These are phyloP conservation scores for Entomortierella beljakovae DNA, from an alignment of 192 early-diverging fungal species.

Conservation along the genomic window DNA sequence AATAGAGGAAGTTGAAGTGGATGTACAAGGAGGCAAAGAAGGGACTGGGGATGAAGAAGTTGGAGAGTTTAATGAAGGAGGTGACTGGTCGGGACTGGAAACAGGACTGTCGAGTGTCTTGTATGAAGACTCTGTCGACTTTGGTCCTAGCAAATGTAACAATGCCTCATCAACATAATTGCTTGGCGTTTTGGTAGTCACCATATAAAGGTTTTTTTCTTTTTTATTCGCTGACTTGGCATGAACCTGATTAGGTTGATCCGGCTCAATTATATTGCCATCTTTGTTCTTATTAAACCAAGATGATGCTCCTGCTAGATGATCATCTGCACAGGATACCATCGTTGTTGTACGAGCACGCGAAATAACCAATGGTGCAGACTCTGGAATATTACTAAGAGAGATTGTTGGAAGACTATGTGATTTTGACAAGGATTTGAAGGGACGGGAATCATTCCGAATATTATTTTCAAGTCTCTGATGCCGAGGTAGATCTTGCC, in stretches of 20 bases:
- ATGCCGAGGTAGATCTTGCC: neutral
- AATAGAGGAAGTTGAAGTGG: neutral
- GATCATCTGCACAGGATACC: neutral
- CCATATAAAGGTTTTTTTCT: neutral
- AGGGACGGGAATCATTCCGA: neutral
- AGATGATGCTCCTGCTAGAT: neutral
- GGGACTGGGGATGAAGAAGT: neutral
- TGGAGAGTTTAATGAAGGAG: neutral
- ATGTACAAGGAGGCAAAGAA: slow-evolving; percentile 1
- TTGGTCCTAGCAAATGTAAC: neutral
- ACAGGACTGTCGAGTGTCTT: neutral
- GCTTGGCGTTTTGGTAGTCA: neutral
- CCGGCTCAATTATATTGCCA: neutral
- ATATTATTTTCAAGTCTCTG: neutral
- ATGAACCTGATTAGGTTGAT: slow-evolving; percentile 5
- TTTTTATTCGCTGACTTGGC: no score
- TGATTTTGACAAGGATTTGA: slow-evolving; percentile 5
- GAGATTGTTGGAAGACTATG: slow-evolving; percentile 8
- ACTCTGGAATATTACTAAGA: neutral
- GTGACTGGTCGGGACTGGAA: neutral
- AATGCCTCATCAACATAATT: neutral
- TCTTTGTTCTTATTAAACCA: neutral
- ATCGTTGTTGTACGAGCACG: slow-evolving; percentile 17
- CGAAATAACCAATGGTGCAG: slow-evolving; percentile 21
- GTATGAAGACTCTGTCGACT: slow-evolving; percentile 9